Evolutionary conservation across 495 filamentous ascomycete species (phyloP).

Genomic region (Hypoxylon intermedium): DNA sequence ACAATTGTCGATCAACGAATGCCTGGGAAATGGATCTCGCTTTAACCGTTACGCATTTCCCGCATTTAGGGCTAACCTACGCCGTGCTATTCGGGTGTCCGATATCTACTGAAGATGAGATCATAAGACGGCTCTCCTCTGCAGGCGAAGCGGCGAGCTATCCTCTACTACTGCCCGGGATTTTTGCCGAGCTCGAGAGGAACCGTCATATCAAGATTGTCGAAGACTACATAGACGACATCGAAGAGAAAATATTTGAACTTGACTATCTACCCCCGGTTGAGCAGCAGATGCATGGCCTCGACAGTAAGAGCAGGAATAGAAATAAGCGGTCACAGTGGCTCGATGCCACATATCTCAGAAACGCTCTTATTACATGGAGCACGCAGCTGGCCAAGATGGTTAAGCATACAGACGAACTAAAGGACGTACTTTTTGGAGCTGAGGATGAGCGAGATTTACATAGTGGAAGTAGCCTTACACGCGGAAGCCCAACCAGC

Average conservation of each 20-base stretch:
- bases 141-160: conserved; percentile 31
- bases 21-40: conserved; percentile 45
- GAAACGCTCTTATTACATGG: conserved; percentile 39
- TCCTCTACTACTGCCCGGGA: conserved; percentile 40
- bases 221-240: conserved; percentile 32
- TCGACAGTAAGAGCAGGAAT: conserved; percentile 14
- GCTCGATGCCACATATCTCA: conserved; percentile 37
- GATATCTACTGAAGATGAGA: conserved; percentile 17
- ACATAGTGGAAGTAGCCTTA: no score
- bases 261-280: conserved; percentile 20
- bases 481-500: no score
- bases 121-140: conserved; percentile 24
- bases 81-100: conserved; percentile 41
- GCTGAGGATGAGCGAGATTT: no score
- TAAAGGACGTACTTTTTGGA: conserved; percentile 16
- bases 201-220: conserved; percentile 30
- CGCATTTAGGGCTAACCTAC: conserved; percentile 32
- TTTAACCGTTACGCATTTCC: conserved; percentile 41
- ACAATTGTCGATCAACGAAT: conserved; percentile 34
- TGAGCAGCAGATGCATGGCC: background rate
- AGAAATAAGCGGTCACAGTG: conserved; percentile 33
- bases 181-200: conserved; percentile 42
- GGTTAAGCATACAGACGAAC: conserved; percentile 21
- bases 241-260: conserved; percentile 36
- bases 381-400: conserved; percentile 38